phyloP scores from a whole-genome alignment of 2,329 filamentous ascomycete genomes.

The Ophiostoma tasmaniense region DNA sequence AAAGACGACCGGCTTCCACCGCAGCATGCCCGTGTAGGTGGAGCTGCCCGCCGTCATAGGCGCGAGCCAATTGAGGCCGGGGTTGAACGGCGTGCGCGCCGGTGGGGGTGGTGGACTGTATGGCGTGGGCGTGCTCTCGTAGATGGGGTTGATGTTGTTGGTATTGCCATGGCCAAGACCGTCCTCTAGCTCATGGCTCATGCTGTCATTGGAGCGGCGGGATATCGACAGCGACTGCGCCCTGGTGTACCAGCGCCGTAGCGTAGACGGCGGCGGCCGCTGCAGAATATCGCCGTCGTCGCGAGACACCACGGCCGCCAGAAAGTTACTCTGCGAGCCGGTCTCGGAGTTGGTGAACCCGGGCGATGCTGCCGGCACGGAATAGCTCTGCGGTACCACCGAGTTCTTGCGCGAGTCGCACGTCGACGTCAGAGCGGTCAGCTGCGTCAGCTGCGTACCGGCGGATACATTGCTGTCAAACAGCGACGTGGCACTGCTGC shows the following conservation, averaged over 20 bases:
- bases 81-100: slow-evolving; percentile 9
- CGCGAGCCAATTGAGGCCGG: slow-evolving; percentile 17
- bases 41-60: not conserved
- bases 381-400: not conserved
- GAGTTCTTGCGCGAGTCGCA: slow-evolving; percentile 15
- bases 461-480: slow-evolving; percentile 10
- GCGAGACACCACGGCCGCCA: not conserved
- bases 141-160: no score
- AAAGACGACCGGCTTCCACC: not conserved
- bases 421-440: not conserved
- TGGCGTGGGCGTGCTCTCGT: not conserved
- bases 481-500: not conserved
- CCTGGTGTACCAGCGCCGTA: slow-evolving; percentile 6
- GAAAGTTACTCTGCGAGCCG: not conserved
- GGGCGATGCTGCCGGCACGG: not conserved
- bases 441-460: not conserved
- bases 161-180: not conserved
- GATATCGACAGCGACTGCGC: not conserved
- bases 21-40: no score
- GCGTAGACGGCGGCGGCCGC: not conserved
- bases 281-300: not conserved
- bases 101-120: not conserved
- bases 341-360: not conserved
- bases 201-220: no score
- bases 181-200: slow-evolving; percentile 5